phyloP scores from a whole-genome alignment of 1,284 basidiomycete genomes.

The Ceratobasidium papillatum region DNA sequence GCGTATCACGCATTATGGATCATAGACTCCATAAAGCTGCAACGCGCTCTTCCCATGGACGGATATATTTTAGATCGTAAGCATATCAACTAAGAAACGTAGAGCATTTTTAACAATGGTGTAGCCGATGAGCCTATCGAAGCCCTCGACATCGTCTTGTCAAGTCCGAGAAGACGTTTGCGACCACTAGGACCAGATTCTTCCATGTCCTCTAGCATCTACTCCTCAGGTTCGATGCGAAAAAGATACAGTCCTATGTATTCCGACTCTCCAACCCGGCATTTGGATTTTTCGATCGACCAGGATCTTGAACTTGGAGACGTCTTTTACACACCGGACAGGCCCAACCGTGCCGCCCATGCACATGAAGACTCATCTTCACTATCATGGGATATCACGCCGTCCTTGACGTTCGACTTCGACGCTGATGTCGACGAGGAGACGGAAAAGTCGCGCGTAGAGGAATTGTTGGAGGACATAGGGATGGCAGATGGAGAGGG shows the following conservation, averaged over 20 bases:
- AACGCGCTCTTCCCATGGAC: slow-evolving; percentile 20
- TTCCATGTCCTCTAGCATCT: background rate
- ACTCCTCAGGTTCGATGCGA: background rate
- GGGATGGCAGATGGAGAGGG: background rate
- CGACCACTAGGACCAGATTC: slow-evolving; percentile 14
- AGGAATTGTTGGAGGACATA: slow-evolving; percentile 10
- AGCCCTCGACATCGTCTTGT: slow-evolving; percentile 26
- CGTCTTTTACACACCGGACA: slow-evolving; percentile 10
- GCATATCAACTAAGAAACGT: background rate
- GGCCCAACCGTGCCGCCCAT: background rate
- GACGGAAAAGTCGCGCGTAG: slow-evolving; percentile 18
- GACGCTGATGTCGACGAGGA: slow-evolving; percentile 15
- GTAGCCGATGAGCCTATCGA: background rate
- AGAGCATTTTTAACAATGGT: background rate
- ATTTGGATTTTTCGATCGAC: slow-evolving; percentile 14
- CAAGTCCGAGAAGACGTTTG: slow-evolving; percentile 12
- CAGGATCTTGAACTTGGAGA: slow-evolving; percentile 15
- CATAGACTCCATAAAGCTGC: slow-evolving; percentile 13
- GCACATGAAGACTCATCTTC: slow-evolving; percentile 4
- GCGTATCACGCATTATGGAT: slow-evolving; percentile 38
- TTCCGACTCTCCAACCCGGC: background rate
- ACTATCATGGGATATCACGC: slow-evolving; percentile 29
- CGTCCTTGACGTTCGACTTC: slow-evolving; percentile 18
- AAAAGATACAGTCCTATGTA: background rate
- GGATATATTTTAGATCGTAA: slow-evolving; percentile 28